Percentiles rank a stretch among this genome's conserved stretches.
Conservation (phyloP, 441 rosid genomes). For the Euphorbia celastroides region DNA sequence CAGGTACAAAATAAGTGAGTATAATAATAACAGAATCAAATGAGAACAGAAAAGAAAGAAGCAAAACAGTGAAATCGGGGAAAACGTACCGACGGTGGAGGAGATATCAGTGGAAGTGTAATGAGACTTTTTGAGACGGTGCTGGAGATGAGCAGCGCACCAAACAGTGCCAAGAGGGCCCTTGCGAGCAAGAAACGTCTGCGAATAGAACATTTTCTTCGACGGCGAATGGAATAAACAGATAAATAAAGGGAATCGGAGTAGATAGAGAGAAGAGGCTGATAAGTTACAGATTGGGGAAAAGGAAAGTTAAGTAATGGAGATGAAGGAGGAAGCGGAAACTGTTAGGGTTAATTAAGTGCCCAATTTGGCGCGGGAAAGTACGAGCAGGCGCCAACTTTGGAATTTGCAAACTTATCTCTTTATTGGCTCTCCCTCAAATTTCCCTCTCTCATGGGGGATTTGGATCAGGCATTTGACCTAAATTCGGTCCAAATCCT, state of each 20-base stretch:
- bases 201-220: constrained; percentile 65
- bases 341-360: not conserved
- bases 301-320: not conserved
- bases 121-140: constrained; percentile 78
- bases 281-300: not conserved
- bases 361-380: constrained; percentile 16
- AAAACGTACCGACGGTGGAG: constrained; percentile 61
- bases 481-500: no score
- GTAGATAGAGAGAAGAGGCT: not conserved
- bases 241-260: no score
- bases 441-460: no score
- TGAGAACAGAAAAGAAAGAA: not conserved
- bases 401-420: not conserved
- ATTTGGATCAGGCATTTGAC: no score
- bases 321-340: not conserved
- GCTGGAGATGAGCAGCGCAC: constrained; percentile 90
- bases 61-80: not conserved
- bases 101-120: constrained; percentile 70
- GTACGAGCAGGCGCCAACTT: not conserved
- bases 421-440: no score
- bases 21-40: not conserved
- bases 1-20: not conserved
- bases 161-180: constrained; percentile 86
- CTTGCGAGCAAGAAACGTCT: constrained; percentile 61
- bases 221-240: not conserved